Evolutionary conservation across 129 eudicot species (phyloP).

Genomic region (Arctium lappa): DNA sequence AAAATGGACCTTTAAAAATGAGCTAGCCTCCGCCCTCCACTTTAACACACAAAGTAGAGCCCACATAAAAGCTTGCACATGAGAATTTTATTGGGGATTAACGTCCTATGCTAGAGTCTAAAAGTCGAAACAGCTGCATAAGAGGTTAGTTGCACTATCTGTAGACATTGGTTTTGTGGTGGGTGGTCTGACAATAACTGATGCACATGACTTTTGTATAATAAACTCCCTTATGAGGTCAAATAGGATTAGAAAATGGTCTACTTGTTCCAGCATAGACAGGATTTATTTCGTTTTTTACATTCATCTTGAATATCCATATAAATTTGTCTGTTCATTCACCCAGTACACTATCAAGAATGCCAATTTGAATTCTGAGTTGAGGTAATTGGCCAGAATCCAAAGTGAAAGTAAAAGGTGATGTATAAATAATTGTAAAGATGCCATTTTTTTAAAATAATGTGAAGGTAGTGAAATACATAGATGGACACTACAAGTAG

Average conservation of each 20-base stretch:
- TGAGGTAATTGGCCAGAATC: background rate
- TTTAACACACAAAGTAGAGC: background rate
- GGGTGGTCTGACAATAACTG: too few species aligned
- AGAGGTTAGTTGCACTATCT: background rate
- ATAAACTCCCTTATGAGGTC: too few species aligned
- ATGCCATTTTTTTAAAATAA: background rate
- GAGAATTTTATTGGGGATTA: background rate
- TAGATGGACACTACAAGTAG: conserved; percentile 5
- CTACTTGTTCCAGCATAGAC: too few species aligned
- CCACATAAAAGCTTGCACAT: background rate
- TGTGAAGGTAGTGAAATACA: background rate
- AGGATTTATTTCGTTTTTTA: background rate
- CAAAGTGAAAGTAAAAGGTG: background rate
- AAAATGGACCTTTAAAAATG: too few species aligned
- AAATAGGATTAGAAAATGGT: too few species aligned
- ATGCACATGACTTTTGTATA: too few species aligned
- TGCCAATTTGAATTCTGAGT: conserved; percentile 7
- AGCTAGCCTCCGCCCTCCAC: background rate
- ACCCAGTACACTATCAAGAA: background rate
- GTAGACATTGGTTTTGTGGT: background rate
- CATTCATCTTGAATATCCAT: background rate
- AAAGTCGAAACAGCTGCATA: background rate
- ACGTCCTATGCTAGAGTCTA: background rate
- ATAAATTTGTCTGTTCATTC: background rate
- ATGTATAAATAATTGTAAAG: background rate